Conservation (phyloP, 2,329 filamentous ascomycete genomes). For the Hyphodiscus sp. region DNA sequence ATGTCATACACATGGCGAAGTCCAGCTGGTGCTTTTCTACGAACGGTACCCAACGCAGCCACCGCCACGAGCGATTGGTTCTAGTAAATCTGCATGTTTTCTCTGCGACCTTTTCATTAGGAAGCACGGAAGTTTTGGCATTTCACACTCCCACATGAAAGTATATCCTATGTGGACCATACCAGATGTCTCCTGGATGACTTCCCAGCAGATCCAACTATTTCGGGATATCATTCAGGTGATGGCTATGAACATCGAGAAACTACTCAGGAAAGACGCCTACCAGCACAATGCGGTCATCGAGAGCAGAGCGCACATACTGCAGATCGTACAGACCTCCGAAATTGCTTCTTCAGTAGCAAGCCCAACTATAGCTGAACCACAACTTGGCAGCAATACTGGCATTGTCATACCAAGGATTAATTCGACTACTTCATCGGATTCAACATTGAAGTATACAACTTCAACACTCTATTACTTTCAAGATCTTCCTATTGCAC, state of each 20-base stretch:
- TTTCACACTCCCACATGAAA: slow-evolving; percentile 11
- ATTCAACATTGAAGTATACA: not conserved
- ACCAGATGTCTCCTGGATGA: slow-evolving; percentile 1
- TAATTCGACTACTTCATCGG: not conserved
- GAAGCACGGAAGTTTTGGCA: slow-evolving; percentile 8
- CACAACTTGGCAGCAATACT: not conserved
- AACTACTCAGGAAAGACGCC: not conserved
- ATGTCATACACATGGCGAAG: slow-evolving; percentile 40
- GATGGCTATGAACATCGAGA: not conserved
- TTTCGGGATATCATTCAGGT: not conserved
- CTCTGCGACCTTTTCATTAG: slow-evolving; percentile 14
- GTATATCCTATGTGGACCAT: slow-evolving; percentile 11
- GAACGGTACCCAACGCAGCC: not conserved
- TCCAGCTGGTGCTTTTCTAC: slow-evolving; percentile 35
- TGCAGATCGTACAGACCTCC: slow-evolving; percentile 50
- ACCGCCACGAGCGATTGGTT: slow-evolving; percentile 10
- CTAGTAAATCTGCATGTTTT: slow-evolving; percentile 15
- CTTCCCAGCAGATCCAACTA: not conserved
- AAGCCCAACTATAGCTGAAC: not conserved
- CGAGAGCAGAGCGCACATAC: slow-evolving; percentile 49
- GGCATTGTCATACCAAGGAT: not conserved
- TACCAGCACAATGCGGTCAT: not conserved
- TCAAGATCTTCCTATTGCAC: not conserved
- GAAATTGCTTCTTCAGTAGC: not conserved
- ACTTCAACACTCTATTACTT: not conserved